Evolutionary conservation across 1,139 yeast genomes (phyloP), one percentile per base, ranked within the genome.

Genomic region (Nakaseomyces uthaithaninus): DNA sequence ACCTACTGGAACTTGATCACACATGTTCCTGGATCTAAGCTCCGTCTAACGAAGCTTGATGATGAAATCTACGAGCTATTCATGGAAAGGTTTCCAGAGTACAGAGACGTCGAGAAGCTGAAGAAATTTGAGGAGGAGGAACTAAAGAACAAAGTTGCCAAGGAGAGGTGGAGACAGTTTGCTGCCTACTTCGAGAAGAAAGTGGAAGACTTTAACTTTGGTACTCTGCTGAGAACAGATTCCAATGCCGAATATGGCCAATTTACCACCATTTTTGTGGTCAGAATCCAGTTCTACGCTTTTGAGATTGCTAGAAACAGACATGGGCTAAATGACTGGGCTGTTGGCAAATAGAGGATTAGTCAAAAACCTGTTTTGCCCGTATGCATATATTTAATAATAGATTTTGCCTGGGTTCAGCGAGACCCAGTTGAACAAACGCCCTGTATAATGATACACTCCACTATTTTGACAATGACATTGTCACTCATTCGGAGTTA

Each of bases 261-360:
- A 65, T 76, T 78, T 39, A 79, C 83, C 44, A 84, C 97, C 34
- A 83, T 89, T 42, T 91, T 91, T 55, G 95, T 77, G 19, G 93
- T 89, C 44, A 77, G 96, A 68, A 76, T 87, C 59, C 96, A 91
- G 67, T 91, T 93, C 60, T 84, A 89, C 55, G 96, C 96, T 42
- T 74, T 87, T 57, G 99, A 91, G 67, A 83, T 91, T 50, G 87
- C 86, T 48, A 81, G 99, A 74, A 93, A 93, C 67, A 82, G 79
- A 64, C 73, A 74, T 51, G 94, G 95, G 30, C 73, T 85, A 59
- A 93, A 91, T 65, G 96, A 91, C 66, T 91, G 99, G 99, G 72
- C 79, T 41, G 58, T 45, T 31, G 57, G 53, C 20, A 49, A 28
- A 28, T 28, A 28, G 12, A n/a, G n/a, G n/a, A n/a, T n/a, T n/a